These are phyloP conservation scores for Trichoderma virens DNA, from an alignment of 495 filamentous ascomycete species.

Conservation along the genomic window DNA sequence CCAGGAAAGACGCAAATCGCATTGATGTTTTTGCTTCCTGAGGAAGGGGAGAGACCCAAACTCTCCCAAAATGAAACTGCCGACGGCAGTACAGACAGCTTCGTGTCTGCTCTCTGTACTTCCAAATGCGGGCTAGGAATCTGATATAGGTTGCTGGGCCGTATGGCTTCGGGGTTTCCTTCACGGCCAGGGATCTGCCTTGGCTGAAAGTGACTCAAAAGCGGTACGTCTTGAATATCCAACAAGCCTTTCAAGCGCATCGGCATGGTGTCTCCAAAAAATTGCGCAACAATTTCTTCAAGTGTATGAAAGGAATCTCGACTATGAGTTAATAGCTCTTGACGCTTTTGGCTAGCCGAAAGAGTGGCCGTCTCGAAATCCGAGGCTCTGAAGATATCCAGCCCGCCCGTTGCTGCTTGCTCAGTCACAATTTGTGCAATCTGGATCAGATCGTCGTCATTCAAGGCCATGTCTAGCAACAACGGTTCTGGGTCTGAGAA, in stretches of 20 bases:
- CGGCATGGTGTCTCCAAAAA: slow-evolving; percentile 25
- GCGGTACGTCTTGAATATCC: slow-evolving; percentile 46
- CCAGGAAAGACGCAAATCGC: slow-evolving; percentile 74
- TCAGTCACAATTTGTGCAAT: slow-evolving; percentile 56
- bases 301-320: slow-evolving; percentile 35
- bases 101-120: slow-evolving; percentile 64
- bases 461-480: slow-evolving; percentile 29
- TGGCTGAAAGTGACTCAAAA: slow-evolving; percentile 36
- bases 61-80: slow-evolving; percentile 87
- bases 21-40: slow-evolving; percentile 70
- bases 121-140: slow-evolving; percentile 63
- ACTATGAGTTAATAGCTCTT: slow-evolving; percentile 27
- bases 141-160: slow-evolving; percentile 35
- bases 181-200: slow-evolving; percentile 25
- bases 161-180: slow-evolving; percentile 24
- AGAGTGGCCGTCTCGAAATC: slow-evolving; percentile 8
- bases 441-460: slow-evolving; percentile 46
- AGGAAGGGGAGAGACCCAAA: slow-evolving; percentile 70
- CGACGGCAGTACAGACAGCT: slow-evolving; percentile 69
- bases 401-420: slow-evolving; percentile 43
- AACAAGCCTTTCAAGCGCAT: slow-evolving; percentile 39
- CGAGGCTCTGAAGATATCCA: slow-evolving; percentile 18
- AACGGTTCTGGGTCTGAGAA: slow-evolving; percentile 43
- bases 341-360: slow-evolving; percentile 20
- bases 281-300: slow-evolving; percentile 28